Base-by-base conservation (phyloP, 225 moss, liverwort and hornwort species). In the Antitrichia curtipendula region DNA sequence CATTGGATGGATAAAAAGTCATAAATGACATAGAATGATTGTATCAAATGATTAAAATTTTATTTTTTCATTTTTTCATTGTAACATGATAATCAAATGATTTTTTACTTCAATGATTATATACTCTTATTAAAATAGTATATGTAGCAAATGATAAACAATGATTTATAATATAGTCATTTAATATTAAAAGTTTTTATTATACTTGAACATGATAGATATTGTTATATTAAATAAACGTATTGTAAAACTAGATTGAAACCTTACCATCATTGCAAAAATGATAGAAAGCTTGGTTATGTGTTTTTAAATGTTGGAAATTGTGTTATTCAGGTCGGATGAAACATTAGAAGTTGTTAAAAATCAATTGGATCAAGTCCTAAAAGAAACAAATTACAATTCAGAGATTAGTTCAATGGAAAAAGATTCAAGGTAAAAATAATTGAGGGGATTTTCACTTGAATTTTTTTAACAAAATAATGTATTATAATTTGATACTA, bases 391-490 rank as follows among this genome's bases (percentile, higher is more conserved):
- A 22, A 82, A 68, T 32, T 20, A 29, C 25, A 91, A 77, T 9
- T 20, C 16, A 14, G 5, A 58, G 6, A 31, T 9, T 12, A 59
- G 1, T 9, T 8, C 25, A 52, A 9, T 54, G 3, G 77, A 78
- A 32, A 80, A 38, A 10, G 49, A 16, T 58, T 77, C 54, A 7
- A 88, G 90, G 88, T 91, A 87, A 64, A 58, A 59, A 27, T 47
- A 2, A 0, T 82, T 9, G 0, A 50, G 2, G 0, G 0, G 2
- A 22, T 16, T 27, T 32, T 64, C 2, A 13, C 0, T 11, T 13
- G 6, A 14, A 4, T 63, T 43, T 2, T 28, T 54, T 34, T 10
- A 12, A 10, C 6, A 45, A 23, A 36, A 34, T 2, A 17, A 23
- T 40, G 4, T 11, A 32, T 16, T 20, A 10, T 27, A 12, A 27